phyloP scores from a whole-genome alignment of 2,329 filamentous ascomycete species.

The Fusarium verrucosum region DNA sequence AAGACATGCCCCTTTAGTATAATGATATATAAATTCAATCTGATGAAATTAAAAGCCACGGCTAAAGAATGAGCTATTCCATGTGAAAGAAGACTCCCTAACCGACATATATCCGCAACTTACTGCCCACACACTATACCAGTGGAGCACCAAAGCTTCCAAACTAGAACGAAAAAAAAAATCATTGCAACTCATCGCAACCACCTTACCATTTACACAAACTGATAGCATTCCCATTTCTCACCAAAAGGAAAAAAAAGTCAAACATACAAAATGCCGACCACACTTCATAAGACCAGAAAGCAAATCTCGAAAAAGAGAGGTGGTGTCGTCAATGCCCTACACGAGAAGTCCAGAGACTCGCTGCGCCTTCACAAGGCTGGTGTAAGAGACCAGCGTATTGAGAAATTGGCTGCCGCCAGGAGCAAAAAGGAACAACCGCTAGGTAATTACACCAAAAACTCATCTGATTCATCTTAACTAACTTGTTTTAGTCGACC shows the following conservation, averaged over 20 bases:
- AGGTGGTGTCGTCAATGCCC: slow-evolving; percentile 73
- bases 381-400: slow-evolving; percentile 80
- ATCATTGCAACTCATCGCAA: slow-evolving; percentile 17
- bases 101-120: slow-evolving; percentile 30
- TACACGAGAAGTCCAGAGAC: slow-evolving; percentile 91
- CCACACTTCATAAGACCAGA: slow-evolving; percentile 80
- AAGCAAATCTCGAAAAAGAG: slow-evolving; percentile 93
- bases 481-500: slow-evolving; percentile 47
- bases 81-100: not conserved
- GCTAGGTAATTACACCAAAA: slow-evolving; percentile 63
- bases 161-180: slow-evolving; percentile 26
- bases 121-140: not conserved
- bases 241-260: not conserved
- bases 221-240: slow-evolving; percentile 2
- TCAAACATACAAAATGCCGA: slow-evolving; percentile 69
- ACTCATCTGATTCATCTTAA: not conserved
- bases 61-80: no score
- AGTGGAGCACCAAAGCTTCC: slow-evolving; percentile 25
- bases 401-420: slow-evolving; percentile 75
- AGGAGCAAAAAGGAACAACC: slow-evolving; percentile 79
- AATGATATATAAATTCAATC: not conserved
- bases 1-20: not conserved
- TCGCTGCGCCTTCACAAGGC: slow-evolving; percentile 83
- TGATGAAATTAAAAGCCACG: not conserved
- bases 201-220: slow-evolving; percentile 10